phyloP scores from a whole-genome alignment of 2,329 filamentous ascomycete species.

The Aspergillus sp. region DNA sequence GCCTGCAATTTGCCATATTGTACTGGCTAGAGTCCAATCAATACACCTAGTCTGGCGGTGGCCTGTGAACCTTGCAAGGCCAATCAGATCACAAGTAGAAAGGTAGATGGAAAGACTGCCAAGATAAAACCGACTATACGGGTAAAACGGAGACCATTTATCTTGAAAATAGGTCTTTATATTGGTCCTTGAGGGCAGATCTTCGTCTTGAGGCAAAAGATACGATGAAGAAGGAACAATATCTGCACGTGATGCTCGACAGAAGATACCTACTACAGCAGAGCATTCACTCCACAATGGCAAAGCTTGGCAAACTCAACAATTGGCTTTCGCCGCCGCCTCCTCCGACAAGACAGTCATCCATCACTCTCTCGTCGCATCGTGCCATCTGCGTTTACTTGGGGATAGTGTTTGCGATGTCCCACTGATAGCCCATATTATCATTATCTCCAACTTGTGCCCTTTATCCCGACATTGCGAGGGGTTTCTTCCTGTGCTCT shows the following conservation, averaged over 20 bases:
- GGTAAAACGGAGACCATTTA: neutral
- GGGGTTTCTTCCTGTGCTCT: conserved; percentile 16
- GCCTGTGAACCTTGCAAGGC: neutral
- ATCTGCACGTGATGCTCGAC: conserved; percentile 20
- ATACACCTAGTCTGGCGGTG: neutral
- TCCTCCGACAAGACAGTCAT: conserved; percentile 8
- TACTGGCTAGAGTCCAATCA: neutral
- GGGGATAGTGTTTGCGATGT: conserved; percentile 26
- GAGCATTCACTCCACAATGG: conserved; percentile 21
- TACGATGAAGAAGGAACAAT: neutral
- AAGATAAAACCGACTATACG: neutral
- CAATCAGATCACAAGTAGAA: neutral
- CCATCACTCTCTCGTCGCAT: conserved; percentile 3
- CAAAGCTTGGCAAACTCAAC: conserved; percentile 21
- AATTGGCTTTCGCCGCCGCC: conserved; percentile 34
- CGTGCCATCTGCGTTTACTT: conserved; percentile 20
- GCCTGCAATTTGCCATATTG: neutral
- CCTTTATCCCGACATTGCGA: conserved; percentile 1
- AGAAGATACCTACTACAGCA: conserved; percentile 23
- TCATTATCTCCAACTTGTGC: conserved; percentile 3
- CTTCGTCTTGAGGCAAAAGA: neutral
- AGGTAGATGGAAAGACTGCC: neutral
- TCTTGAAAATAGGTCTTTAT: neutral
- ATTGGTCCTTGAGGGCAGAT: too few species aligned
- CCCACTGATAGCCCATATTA: conserved; percentile 12